Base-by-base conservation (phyloP, 2,329 filamentous ascomycete genomes). In the Apiospora saccharicola region DNA sequence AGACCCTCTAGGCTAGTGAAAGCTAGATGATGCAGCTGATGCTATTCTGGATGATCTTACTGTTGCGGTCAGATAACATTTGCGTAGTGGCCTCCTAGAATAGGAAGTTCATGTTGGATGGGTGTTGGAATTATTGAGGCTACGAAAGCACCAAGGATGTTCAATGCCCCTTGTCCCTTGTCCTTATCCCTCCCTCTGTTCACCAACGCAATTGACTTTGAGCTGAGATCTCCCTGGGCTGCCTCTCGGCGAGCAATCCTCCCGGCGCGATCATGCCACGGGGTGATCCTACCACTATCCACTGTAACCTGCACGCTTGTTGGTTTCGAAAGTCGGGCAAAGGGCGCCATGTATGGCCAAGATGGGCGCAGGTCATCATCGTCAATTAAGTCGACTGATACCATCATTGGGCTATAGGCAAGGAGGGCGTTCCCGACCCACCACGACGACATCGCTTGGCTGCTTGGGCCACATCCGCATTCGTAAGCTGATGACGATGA, bases 141-240 rank as follows among this genome's bases (percentile, higher is more conserved):
- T 14, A 57, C 8, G 53, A 22, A 19, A 64, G 13, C 19, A 30
- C 14, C 51, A 57, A 30, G 13, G 24, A 57, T 57, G 0, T 57
- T 30, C 30, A 24, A 14, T 51, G 47, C 14, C 49, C 26, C 37
- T 41, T 41, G 37, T 41, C 37, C 37, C 37, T 6, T 10, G 37
- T 37, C 22, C 16, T 8, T 46, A 22, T 47, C 22, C 19, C 22
- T 19, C 19, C 30, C 57, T 14, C 2, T n/a, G 16, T 41, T 41
- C 37, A 19, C 34, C 8, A 22, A 41, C 22, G 30, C 53, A 61
- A 34, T 22, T 61, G 30, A 41, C 3, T 64, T 64, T 41, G 34
- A 61, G 53, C 53, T 61, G 53, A 37, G 53, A 37, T 61, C 53
- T 61, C 30, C 53, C 53, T n/a, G 26, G 53, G 30, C 57, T 41